Percentiles rank a stretch among this genome's conserved stretches.
Evolutionary conservation across 2,329 filamentous ascomycete genomes (phyloP).

Genomic region (Penicillium sp.): DNA sequence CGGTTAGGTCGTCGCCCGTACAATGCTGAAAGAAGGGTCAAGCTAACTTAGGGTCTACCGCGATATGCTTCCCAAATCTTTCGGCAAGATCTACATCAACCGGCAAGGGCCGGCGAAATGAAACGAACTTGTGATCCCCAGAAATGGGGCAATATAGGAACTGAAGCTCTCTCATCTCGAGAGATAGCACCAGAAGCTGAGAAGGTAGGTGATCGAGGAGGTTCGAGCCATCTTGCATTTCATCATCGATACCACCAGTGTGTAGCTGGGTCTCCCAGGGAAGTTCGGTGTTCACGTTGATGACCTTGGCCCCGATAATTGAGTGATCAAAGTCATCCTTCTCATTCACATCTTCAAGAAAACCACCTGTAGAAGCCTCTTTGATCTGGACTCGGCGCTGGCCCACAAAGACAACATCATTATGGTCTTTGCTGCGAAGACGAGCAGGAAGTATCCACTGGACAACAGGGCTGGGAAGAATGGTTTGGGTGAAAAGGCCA

Average conservation of each 20-base stretch:
- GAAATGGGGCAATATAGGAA: constrained; percentile 70
- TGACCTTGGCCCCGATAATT: constrained; percentile 77
- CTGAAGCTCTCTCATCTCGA: constrained; percentile 72
- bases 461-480: constrained; percentile 74
- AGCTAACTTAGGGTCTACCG: constrained; percentile 75
- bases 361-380: constrained; percentile 66
- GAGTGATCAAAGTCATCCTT: constrained; percentile 77
- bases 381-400: constrained; percentile 81
- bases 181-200: constrained; percentile 77
- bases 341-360: constrained; percentile 73
- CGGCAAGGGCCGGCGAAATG: constrained; percentile 63
- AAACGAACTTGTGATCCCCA: constrained; percentile 61
- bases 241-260: constrained; percentile 20
- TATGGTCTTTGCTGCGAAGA: constrained; percentile 68
- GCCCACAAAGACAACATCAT: constrained; percentile 86
- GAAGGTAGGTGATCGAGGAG: constrained; percentile 59
- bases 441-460: constrained; percentile 80
- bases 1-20: constrained; percentile 16
- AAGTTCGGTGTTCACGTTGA: constrained; percentile 61
- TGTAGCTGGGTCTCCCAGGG: constrained; percentile 40
- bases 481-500: constrained; percentile 77
- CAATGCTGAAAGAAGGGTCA: constrained; percentile 5
- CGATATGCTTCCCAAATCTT: constrained; percentile 67
- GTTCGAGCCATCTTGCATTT: constrained; percentile 14
- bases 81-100: constrained; percentile 57